Conservation (phyloP, 2,329 filamentous ascomycete genomes). For the Trichothecium sympodiale region DNA sequence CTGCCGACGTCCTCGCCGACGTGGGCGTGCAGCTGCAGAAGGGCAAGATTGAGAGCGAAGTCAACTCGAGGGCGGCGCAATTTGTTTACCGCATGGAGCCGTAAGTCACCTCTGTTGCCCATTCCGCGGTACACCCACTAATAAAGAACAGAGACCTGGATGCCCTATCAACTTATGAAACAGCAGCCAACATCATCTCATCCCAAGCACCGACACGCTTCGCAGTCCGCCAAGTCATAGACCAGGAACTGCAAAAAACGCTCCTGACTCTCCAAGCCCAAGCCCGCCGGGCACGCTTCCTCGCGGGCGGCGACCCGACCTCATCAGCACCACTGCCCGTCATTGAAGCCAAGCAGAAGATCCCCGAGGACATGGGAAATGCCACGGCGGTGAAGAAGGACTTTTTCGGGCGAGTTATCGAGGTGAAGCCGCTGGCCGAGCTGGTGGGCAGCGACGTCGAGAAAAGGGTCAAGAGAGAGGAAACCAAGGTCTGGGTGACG, state of each 20-base stretch:
- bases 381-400: conserved; percentile 52
- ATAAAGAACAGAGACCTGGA: conserved; percentile 52
- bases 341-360: conserved; percentile 26
- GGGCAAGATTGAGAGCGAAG: conserved; percentile 63
- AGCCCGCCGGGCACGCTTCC: conserved; percentile 54
- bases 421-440: conserved; percentile 25
- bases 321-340: conserved; percentile 7
- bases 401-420: conserved; percentile 73
- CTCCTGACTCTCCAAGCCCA: conserved; percentile 54
- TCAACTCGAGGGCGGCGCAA: conserved; percentile 45
- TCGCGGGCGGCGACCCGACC: conserved; percentile 28
- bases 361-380: conserved; percentile 20
- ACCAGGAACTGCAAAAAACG: conserved; percentile 77
- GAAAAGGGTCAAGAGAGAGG: conserved; percentile 29
- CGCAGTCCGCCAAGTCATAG: conserved; percentile 83
- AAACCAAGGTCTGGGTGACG: conserved; percentile 67
- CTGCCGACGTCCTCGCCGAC: conserved; percentile 73
- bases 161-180: conserved; percentile 62
- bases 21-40: conserved; percentile 73
- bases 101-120: conserved; percentile 37
- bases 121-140: conserved; percentile 3
- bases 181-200: conserved; percentile 43
- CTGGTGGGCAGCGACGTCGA: conserved; percentile 26
- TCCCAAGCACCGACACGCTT: conserved; percentile 70
- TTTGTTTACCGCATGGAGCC: conserved; percentile 96